Evolutionary conservation across 352 stramenopile genomes (phyloP).

Genomic region (Peronospora belbahrii): DNA sequence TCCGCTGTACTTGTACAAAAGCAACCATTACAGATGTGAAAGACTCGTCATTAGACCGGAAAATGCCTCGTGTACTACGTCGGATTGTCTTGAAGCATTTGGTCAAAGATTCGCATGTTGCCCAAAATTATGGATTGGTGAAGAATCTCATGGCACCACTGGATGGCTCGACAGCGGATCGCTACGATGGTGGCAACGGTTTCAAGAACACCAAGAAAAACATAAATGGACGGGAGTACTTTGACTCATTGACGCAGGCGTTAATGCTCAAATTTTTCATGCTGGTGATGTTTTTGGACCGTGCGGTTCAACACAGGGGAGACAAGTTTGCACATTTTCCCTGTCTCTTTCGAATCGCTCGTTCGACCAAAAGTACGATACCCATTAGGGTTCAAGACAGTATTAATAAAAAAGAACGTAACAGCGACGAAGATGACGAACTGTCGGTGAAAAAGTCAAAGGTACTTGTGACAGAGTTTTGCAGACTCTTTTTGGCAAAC

Average conservation of each 20-base stretch:
- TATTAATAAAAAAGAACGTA: slow-evolving; percentile 3
- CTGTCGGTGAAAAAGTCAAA: slow-evolving; percentile 87
- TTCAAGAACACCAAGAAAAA: slow-evolving; percentile 59
- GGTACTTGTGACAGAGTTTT: slow-evolving; percentile 89
- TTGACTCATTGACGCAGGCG: slow-evolving; percentile 77
- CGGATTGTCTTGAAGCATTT: slow-evolving; percentile 63
- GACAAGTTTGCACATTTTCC: slow-evolving; percentile 78
- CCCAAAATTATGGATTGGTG: slow-evolving; percentile 53
- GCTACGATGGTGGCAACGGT: slow-evolving; percentile 30
- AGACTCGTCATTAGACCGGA: slow-evolving; percentile 9
- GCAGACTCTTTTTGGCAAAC: slow-evolving; percentile 86
- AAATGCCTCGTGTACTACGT: slow-evolving; percentile 49
- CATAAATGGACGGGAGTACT: slow-evolving; percentile 70
- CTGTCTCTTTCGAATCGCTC: slow-evolving; percentile 82
- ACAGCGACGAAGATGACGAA: slow-evolving; percentile 5
- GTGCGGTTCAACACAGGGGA: slow-evolving; percentile 58
- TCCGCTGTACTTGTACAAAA: slow-evolving; percentile 22
- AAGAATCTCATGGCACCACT: slow-evolving; percentile 63
- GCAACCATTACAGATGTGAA: slow-evolving; percentile 14
- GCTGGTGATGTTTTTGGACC: slow-evolving; percentile 90
- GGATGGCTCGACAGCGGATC: slow-evolving; percentile 40
- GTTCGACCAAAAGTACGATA: slow-evolving; percentile 3
- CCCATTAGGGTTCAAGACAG: background rate
- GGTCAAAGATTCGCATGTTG: slow-evolving; percentile 53
- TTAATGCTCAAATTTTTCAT: slow-evolving; percentile 90